Percentiles rank a stretch among this genome's conserved stretches.
These are phyloP conservation scores for Saccharomyces uvarum DNA, from an alignment of 1,139 yeast genomes.

Conservation along the genomic window DNA sequence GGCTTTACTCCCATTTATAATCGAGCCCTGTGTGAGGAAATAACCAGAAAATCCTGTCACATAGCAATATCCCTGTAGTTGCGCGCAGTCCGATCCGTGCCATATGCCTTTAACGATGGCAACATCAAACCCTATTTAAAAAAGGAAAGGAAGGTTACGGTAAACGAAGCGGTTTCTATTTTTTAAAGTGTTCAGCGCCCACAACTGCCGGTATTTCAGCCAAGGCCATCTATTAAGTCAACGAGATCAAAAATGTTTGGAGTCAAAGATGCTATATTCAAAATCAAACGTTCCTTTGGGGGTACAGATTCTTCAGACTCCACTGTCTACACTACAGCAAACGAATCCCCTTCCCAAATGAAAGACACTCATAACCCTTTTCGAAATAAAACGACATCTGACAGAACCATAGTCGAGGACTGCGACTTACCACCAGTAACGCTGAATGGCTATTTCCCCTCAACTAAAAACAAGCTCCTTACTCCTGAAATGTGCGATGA, in stretches of 20 bases:
- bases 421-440: constrained; percentile 42
- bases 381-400: not conserved
- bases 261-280: constrained; percentile 8
- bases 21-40: not conserved
- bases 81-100: not conserved
- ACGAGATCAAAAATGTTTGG: constrained; percentile 8
- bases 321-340: not conserved
- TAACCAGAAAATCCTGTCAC: not conserved
- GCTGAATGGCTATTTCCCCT: constrained; percentile 48
- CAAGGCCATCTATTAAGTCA: not conserved
- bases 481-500: constrained; percentile 60
- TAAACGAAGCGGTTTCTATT: not conserved
- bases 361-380: not conserved
- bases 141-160: not conserved
- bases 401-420: constrained; percentile 8
- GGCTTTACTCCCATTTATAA: not conserved
- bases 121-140: not conserved
- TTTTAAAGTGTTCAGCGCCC: not conserved
- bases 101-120: not conserved
- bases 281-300: constrained; percentile 5
- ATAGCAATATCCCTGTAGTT: not conserved
- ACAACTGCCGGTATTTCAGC: not conserved
- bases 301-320: constrained; percentile 2
- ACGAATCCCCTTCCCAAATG: not conserved
- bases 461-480: constrained; percentile 53